Evolutionary conservation across 2,329 filamentous ascomycete genomes (phyloP), one percentile per base, ranked within the genome.

Genomic region (Venturia pyrina): DNA sequence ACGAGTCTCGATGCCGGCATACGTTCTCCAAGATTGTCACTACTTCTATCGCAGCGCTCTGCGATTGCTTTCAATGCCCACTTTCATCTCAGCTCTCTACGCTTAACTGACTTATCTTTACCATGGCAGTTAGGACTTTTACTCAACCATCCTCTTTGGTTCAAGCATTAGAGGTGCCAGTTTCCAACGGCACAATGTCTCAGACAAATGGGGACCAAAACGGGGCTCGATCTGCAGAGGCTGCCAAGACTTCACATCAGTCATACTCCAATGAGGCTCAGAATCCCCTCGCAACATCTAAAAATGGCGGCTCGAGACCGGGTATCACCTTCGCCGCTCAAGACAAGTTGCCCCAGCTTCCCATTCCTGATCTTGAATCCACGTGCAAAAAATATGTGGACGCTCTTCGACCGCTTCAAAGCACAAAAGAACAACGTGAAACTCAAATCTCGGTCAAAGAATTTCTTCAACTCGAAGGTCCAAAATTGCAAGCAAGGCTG

Each of bases 21-120:
- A 91, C 77, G 96, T 82, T 78, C 81, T 90, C 66, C 88, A 95
- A 82, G 89, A 96, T 78, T 96, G 90, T 74, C 91, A 96, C 76
- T 96, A 96, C 80, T 96, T 96, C 80, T 95, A 90, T 81, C 90
- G 90, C 82, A 96, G 88, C 77, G 89, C 90, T 75, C 81, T 96
- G 79, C 90, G 90, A 82, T 88, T 92, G 75, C 81, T 96, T 72
- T 93, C 89, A 74, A 87, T 96, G 72, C 85, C 87, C 79, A 96
- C 90, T 72, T 84, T 81, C 73, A 85, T 96, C 77, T 91, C 89
- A 70, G 87, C 89, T 71, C 81, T 91, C 65, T 91, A 91, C 81
- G 84, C 83, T 78, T 91, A 78, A 70, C 71, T 68, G 72, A 72
- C 76, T 79, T 83, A 75, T 83, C 71, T 80, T 83, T 68, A 80